Base-by-base conservation (phyloP, 306 rosid species). In the Oemleria cerasiformis region DNA sequence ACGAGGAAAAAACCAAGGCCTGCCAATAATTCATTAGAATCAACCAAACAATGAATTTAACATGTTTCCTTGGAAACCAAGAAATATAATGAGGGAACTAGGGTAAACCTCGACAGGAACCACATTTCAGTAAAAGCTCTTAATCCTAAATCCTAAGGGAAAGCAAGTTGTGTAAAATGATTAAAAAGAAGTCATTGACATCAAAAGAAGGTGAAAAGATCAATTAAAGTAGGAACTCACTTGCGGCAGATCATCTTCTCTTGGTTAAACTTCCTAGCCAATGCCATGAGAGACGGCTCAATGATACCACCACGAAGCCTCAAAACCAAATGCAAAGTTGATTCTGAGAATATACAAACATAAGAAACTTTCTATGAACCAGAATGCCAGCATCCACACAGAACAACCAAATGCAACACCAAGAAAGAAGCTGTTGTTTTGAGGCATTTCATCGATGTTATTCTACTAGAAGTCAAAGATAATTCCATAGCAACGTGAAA, bases 231-330 rank as follows among this genome's bases (percentile, higher is more conserved):
- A 8, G 4, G 0, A 74, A 80, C 98, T 73, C 81, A 93, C 98
- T 94, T 94, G 90, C 98, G 97, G 82, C 98, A 94, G 62, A 94
- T 94, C 74, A 64, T 94, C 86, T 94, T 94, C 30, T 94, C 98
- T 75, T 94, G 98, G 60, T 94, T 94, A 49, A 91, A 94, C 34
- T 94, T 94, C 85, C 98, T 84, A 55, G 98, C 98, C 91, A 94
- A 81, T 12, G 97, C 97, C 98, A 94, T 94, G 81, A 94, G 71
- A 55, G 98, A 94, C 1, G 98, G 98, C 88, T 94, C 97, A 50
- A 94, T 94, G 49, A 94, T 94, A 5, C 98, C 98, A 83, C 98
- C 97, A 65, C 98, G 96, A 59, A 94, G 98, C 97, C 98, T 94
- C 80, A 94, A 80, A 74, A 94, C 98, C 84, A 94, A 89, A 77